Base-by-base conservation (phyloP, 148 eudicot genomes). In the Spergularia bocconei region DNA sequence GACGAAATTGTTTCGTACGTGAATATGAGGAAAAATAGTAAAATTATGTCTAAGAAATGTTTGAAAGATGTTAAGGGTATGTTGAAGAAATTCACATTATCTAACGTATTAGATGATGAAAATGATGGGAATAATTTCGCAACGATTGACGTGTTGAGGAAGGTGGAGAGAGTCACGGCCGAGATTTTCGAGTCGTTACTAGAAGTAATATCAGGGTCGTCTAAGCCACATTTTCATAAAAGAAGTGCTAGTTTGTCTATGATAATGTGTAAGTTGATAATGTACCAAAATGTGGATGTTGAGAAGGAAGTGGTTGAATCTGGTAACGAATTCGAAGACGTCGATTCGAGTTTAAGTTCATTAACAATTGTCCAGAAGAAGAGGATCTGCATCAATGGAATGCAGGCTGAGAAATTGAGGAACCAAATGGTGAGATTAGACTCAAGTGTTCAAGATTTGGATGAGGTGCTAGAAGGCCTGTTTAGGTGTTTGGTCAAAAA, bases 401-500 rank as follows among this genome's bases (percentile, higher is more conserved):
- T 21, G 7, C 77, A 81, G 72, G 77, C 63, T 67, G 83, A 81
- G 80, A 67, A 60, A 39, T 81, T 81, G 76, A 81, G 83, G 69
- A 19, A 52, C 7, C 20, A 72, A 54, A 60, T 77, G 73, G 70
- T 76, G 39, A 81, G 67, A 59, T 69, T 79, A 11, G 84, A 84
- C 23, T 72, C 75, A 19, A 66, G 65, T 23, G 72, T 84, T 25
- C 84, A 81, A 79, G 87, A 84, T 73, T 53, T 79, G 63, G 87
- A 81, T 54, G 82, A 78, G 54, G 71, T 56, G 9, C 11, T 81
- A 5, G 87, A 79, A 75, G 73, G 76, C 23, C 63, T 84, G 82
- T 84, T 81, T 67, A 82, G 87, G 77, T 74, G 75, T 64, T 53
- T 84, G 56, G 72, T 84, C 47, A 84, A 80, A 71, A 81, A 73